Percentiles rank a stretch among this genome's conserved stretches.
phyloP scores from a whole-genome alignment of 75 land plant species.

The Cryptomeria japonica region DNA sequence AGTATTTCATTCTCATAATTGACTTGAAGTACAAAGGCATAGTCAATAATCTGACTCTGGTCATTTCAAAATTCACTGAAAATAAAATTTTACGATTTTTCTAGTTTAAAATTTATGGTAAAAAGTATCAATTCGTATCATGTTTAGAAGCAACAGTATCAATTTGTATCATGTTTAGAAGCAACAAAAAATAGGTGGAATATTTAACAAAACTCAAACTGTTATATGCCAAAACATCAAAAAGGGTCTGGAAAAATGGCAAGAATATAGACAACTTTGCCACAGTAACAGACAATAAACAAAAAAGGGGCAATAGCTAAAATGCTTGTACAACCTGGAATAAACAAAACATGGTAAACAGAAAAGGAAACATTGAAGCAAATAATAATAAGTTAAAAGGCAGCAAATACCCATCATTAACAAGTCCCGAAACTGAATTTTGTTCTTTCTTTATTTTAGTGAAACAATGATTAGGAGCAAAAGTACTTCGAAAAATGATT shows the following conservation, averaged over 20 bases:
- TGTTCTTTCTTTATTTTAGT: too few relatives aligned
- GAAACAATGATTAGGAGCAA: too few relatives aligned
- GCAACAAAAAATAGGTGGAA: neutral
- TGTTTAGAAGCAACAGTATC: neutral
- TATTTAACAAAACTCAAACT: neutral
- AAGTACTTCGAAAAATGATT: too few relatives aligned
- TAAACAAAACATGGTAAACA: neutral
- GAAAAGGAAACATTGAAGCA: neutral
- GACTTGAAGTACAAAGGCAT: neutral
- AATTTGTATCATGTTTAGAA: neutral
- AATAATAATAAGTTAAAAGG: neutral
- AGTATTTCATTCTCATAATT: neutral
- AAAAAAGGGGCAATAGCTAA: neutral
- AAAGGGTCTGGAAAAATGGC: neutral
- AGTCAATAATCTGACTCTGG: neutral
- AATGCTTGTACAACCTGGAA: neutral
- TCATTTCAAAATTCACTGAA: neutral
- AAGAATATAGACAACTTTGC: neutral
- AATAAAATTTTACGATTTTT: neutral
- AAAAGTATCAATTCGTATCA: neutral
- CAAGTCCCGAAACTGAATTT: neutral
- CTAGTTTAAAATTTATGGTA: neutral
- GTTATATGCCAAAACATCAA: neutral
- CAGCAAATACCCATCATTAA: neutral
- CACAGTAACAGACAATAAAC: neutral